Conservation (phyloP, 192 early-diverging fungal genomes). For the Umbelopsis sp. region DNA sequence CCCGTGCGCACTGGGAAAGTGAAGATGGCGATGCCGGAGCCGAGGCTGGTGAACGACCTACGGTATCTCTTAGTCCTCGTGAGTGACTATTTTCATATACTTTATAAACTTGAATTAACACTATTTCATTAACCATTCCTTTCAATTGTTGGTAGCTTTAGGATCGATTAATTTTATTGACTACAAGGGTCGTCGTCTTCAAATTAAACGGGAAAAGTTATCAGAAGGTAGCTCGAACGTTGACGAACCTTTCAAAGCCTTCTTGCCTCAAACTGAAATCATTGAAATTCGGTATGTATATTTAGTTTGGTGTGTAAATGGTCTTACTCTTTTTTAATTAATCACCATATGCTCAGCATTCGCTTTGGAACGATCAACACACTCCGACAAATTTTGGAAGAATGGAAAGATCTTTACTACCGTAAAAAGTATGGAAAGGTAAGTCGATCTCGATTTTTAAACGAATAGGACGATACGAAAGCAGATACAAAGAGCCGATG, state of each 20-base stretch:
- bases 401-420: conserved; percentile 32
- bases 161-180: conserved; percentile 5
- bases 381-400: conserved; percentile 25
- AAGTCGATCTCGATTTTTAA: not conserved
- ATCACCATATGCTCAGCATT: not conserved
- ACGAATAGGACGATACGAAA: not conserved
- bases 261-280: conserved; percentile 14
- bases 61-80: conserved; percentile 27
- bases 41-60: conserved; percentile 3
- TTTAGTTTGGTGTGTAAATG: not conserved
- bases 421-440: conserved; percentile 29
- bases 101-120: not conserved
- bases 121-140: not conserved
- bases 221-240: not conserved
- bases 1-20: conserved; percentile 15
- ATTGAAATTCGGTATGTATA: conserved; percentile 4
- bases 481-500: not conserved
- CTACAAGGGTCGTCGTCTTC: conserved; percentile 25
- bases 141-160: conserved; percentile 10
- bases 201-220: not conserved
- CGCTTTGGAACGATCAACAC: not conserved
- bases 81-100: not conserved
- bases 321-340: not conserved
- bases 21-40: not conserved
- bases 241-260: not conserved